Conservation (phyloP, 495 filamentous ascomycete genomes). For the Penicillium dipodomyicola region DNA sequence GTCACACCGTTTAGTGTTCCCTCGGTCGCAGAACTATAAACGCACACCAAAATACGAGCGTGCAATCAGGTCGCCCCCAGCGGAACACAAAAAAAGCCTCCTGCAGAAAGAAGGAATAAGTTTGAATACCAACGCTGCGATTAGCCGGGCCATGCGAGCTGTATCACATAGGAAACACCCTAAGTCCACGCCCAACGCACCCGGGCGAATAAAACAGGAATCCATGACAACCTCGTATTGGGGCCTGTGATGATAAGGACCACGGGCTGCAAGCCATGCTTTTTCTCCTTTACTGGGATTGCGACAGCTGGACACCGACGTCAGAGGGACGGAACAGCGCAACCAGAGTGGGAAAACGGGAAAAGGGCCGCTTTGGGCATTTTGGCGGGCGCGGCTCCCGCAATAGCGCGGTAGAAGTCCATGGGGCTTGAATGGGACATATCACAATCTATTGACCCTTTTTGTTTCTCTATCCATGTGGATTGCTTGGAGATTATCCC, state of each 20-base stretch:
- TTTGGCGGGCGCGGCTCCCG: conserved; percentile 32
- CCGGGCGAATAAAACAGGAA: neutral
- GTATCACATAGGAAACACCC: conserved; percentile 17
- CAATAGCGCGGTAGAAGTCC: conserved; percentile 31
- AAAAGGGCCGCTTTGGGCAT: conserved; percentile 1
- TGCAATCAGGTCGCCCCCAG: neutral
- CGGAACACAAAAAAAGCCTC: neutral
- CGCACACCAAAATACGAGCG: conserved; percentile 1
- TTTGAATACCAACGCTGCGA: conserved; percentile 6
- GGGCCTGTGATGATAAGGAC: conserved; percentile 11
- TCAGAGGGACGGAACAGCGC: conserved; percentile 30
- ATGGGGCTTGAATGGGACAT: conserved; percentile 23
- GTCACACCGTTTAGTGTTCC: neutral
- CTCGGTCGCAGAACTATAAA: neutral
- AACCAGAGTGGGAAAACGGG: conserved; percentile 15
- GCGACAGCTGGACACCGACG: conserved; percentile 29
- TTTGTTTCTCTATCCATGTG: neutral
- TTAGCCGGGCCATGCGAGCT: conserved; percentile 21
- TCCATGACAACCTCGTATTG: conserved; percentile 11
- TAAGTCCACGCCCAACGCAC: conserved; percentile 1
- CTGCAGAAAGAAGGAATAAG: conserved; percentile 13
- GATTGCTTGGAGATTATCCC: neutral
- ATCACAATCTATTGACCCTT: conserved; percentile 22
- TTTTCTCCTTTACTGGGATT: conserved; percentile 6
- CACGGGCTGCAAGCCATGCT: conserved; percentile 17